phyloP scores from a whole-genome alignment of 306 rosid species.

The Fagus sylvatica region DNA sequence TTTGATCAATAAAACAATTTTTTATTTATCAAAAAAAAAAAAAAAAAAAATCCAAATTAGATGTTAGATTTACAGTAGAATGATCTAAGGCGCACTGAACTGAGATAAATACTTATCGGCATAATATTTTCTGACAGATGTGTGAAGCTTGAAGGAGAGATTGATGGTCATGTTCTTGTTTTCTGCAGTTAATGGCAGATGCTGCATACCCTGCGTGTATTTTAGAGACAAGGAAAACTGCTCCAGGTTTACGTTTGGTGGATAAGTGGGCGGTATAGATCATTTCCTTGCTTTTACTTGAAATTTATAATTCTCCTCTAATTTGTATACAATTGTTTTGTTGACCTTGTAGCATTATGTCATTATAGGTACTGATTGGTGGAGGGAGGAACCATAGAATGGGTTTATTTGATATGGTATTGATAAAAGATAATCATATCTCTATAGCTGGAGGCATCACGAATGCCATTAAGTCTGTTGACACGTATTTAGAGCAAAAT shows the following conservation, averaged over 20 bases:
- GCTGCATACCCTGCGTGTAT: slow-evolving; percentile 81
- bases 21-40: too few relatives aligned
- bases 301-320: neutral
- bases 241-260: slow-evolving; percentile 86
- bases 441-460: slow-evolving; percentile 76
- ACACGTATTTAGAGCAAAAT: slow-evolving; percentile 65
- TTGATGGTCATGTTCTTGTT: slow-evolving; percentile 2
- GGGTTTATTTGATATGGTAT: slow-evolving; percentile 92
- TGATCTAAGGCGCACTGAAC: slow-evolving; percentile 7
- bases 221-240: slow-evolving; percentile 90
- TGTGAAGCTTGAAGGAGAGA: neutral
- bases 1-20: too few relatives aligned
- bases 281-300: slow-evolving; percentile 32
- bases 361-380: slow-evolving; percentile 73
- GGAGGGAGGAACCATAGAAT: slow-evolving; percentile 89
- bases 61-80: slow-evolving; percentile 2
- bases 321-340: neutral
- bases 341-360: slow-evolving; percentile 2
- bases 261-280: slow-evolving; percentile 92
- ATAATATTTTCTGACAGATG: neutral
- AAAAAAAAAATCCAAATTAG: neutral
- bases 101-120: neutral
- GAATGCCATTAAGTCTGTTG: slow-evolving; percentile 75
- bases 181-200: slow-evolving; percentile 76
- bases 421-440: slow-evolving; percentile 95